Percentiles rank a stretch among this genome's conserved stretches.
Conservation (phyloP, 352 stramenopile species). For the Pythium plurisporium region DNA sequence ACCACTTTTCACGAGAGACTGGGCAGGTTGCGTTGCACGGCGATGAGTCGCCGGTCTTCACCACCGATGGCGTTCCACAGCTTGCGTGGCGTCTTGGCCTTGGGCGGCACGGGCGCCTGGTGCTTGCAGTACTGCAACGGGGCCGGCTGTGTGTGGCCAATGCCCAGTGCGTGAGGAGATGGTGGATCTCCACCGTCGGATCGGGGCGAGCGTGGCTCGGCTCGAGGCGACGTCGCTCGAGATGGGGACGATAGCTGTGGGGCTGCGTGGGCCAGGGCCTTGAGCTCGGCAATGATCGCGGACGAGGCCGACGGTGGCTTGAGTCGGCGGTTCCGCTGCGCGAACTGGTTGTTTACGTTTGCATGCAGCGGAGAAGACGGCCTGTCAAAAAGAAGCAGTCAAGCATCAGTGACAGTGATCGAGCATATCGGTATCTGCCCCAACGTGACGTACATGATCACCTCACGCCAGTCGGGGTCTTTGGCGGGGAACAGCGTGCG, state of each 20-base stretch:
- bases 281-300: slow-evolving; percentile 19
- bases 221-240: too few relatives aligned
- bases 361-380: slow-evolving; percentile 10
- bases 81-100: slow-evolving; percentile 60
- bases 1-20: neutral
- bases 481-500: slow-evolving; percentile 8
- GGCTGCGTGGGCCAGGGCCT: slow-evolving; percentile 3
- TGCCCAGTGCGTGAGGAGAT: slow-evolving; percentile 8
- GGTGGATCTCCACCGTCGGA: too few relatives aligned
- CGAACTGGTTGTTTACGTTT: neutral
- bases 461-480: slow-evolving; percentile 23
- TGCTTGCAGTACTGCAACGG: slow-evolving; percentile 59
- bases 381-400: slow-evolving; percentile 11
- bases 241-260: neutral
- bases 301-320: slow-evolving; percentile 3
- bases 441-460: slow-evolving; percentile 20
- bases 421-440: too few relatives aligned
- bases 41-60: slow-evolving; percentile 67
- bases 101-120: slow-evolving; percentile 43
- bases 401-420: too few relatives aligned
- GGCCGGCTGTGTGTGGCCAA: slow-evolving; percentile 9
- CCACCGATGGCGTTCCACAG: slow-evolving; percentile 76
- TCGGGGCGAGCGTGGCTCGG: too few relatives aligned
- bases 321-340: slow-evolving; percentile 2
- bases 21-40: slow-evolving; percentile 51